Evolutionary conservation across 2,329 filamentous ascomycete species (phyloP).

Genomic region (Microsporum audouinii): DNA sequence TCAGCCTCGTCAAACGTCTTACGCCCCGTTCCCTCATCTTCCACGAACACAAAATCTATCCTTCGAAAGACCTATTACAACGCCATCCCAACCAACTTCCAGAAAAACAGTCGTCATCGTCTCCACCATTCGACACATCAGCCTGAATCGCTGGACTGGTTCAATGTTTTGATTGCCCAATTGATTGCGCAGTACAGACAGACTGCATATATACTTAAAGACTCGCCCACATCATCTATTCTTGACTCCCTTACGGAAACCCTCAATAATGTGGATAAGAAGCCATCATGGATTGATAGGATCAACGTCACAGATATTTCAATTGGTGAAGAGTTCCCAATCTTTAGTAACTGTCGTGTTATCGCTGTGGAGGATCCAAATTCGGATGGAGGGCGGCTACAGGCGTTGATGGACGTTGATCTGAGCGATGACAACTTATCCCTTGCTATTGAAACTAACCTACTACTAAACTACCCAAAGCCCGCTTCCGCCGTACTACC

Average conservation of each 20-base stretch:
- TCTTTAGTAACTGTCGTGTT: constrained; percentile 94
- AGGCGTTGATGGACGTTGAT: constrained; percentile 95
- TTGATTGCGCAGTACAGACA: constrained; percentile 90
- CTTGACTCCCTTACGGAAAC: constrained; percentile 72
- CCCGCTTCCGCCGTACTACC: constrained; percentile 79
- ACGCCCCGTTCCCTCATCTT: constrained; percentile 60
- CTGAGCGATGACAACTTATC: constrained; percentile 86
- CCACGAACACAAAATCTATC: constrained; percentile 70
- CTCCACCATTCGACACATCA: constrained; percentile 63
- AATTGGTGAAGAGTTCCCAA: constrained; percentile 92
- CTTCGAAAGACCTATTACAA: constrained; percentile 97
- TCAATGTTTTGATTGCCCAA: constrained; percentile 93
- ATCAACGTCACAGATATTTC: constrained; percentile 90
- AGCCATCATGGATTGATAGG: constrained; percentile 85
- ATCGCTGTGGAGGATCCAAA: constrained; percentile 59
- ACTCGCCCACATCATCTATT: constrained; percentile 46
- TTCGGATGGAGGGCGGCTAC: constrained; percentile 61
- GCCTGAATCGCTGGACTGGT: constrained; percentile 95
- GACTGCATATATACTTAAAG: constrained; percentile 80
- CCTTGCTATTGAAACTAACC: constrained; percentile 82
- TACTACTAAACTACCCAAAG: constrained; percentile 90
- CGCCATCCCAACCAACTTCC: constrained; percentile 31
- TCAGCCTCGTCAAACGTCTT: constrained; percentile 55
- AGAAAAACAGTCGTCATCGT: constrained; percentile 33
- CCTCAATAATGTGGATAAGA: constrained; percentile 73